A percentile compares a stretch with the other conserved stretches of the same genome.
Conservation (phyloP, 768 basidiomycete species). For the Podaxis sp. region DNA sequence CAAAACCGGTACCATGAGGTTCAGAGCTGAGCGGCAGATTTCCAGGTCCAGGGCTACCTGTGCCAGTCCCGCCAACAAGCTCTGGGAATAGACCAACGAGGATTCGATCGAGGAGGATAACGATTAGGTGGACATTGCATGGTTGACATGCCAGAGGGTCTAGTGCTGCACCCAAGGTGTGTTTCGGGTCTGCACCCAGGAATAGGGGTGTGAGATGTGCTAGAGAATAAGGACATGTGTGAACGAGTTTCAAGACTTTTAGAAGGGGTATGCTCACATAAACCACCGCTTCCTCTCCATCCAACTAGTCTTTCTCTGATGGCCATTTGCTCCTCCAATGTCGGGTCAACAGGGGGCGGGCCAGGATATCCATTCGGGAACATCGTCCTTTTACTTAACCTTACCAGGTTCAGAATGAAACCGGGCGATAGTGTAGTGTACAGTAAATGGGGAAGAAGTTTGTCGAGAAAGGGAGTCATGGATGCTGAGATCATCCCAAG, state of each 20-base stretch:
- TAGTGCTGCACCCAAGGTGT: constrained; percentile 52
- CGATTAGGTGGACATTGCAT: constrained; percentile 79
- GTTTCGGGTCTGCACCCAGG: constrained; percentile 52
- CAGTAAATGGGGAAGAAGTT: constrained; percentile 71
- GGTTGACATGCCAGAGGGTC: constrained; percentile 59
- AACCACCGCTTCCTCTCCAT: constrained; percentile 35
- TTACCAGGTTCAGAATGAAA: constrained; percentile 53
- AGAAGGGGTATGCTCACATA: constrained; percentile 29
- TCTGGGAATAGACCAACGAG: constrained; percentile 80
- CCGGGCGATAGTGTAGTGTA: constrained; percentile 49
- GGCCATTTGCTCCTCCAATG: constrained; percentile 68
- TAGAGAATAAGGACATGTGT: constrained; percentile 17
- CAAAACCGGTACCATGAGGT: neutral
- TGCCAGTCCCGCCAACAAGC: constrained; percentile 34
- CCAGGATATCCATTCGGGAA: constrained; percentile 92
- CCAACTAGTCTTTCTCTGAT: constrained; percentile 46
- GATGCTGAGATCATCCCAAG: constrained; percentile 46
- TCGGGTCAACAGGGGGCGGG: constrained; percentile 70
- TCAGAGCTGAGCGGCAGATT: neutral
- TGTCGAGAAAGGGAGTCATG: constrained; percentile 60
- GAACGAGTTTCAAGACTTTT: neutral
- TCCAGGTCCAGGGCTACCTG: neutral
- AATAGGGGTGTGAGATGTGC: constrained; percentile 48
- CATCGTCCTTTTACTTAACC: constrained; percentile 63
- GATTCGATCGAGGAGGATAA: constrained; percentile 73